A percentile compares a stretch with the other conserved stretches of the same genome.
Conservation (phyloP, 768 basidiomycete genomes). For the Leccinum pellstonianum region DNA sequence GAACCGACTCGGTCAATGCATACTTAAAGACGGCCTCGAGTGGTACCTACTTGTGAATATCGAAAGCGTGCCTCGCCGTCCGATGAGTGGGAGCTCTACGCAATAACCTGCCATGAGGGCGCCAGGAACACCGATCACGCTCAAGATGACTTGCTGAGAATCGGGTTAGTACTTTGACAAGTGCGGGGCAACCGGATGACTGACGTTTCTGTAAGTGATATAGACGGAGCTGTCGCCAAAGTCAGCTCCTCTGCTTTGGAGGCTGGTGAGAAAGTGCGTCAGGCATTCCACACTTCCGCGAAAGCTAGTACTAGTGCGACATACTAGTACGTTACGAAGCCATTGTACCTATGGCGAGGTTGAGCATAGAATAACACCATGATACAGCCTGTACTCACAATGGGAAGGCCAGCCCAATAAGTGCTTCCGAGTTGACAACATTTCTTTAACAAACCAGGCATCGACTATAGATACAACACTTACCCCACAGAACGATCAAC, state of each 20-base stretch:
- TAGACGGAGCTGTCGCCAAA: constrained; percentile 70
- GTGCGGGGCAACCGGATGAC: not conserved
- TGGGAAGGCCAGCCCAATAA: constrained; percentile 78
- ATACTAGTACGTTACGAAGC: constrained; percentile 54
- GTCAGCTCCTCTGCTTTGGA: constrained; percentile 61
- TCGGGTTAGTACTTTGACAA: constrained; percentile 8
- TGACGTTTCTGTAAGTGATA: constrained; percentile 72
- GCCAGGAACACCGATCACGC: constrained; percentile 57
- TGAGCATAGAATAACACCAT: not conserved
- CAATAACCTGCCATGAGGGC: constrained; percentile 53
- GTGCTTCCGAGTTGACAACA: constrained; percentile 37
- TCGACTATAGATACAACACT: not conserved
- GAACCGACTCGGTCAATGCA: not conserved
- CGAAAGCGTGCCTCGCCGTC: constrained; percentile 53
- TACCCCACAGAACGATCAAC: constrained; percentile 55
- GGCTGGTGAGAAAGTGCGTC: constrained; percentile 36
- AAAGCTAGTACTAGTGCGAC: not conserved
- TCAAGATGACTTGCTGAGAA: constrained; percentile 52
- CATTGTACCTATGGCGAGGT: constrained; percentile 41
- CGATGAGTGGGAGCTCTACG: constrained; percentile 50
- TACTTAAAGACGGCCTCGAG: not conserved
- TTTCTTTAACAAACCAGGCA: not conserved
- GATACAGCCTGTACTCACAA: constrained; percentile 38
- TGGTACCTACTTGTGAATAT: constrained; percentile 43
- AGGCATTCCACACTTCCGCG: not conserved